Evolutionary conservation across 805 yeast species (phyloP).

Genomic region (Candida khao-thaluensis): DNA sequence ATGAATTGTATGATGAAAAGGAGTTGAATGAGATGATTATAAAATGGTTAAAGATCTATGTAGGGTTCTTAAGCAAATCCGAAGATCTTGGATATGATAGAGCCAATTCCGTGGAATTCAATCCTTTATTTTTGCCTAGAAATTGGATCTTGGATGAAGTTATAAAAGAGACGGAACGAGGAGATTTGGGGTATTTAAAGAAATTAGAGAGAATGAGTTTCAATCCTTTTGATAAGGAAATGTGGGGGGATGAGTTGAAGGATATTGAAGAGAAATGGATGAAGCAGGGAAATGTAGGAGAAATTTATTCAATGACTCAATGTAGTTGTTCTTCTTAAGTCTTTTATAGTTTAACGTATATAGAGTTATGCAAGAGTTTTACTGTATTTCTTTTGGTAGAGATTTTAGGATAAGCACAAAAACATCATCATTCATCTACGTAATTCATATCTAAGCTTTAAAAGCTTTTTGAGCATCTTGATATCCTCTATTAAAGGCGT

Average conservation of each 20-base stretch:
- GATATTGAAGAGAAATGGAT: conserved; percentile 59
- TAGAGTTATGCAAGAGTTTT: too few relatives aligned
- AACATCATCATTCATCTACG: conserved; percentile 2
- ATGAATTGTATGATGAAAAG: conserved; percentile 21
- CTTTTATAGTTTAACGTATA: too few relatives aligned
- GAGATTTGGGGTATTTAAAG: conserved; percentile 49
- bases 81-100: conserved; percentile 31
- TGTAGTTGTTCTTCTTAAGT: conserved; percentile 63
- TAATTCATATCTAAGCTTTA: conserved; percentile 14
- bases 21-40: conserved; percentile 42
- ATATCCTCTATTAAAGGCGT: conserved; percentile 41
- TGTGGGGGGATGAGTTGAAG: conserved; percentile 67
- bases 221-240: conserved; percentile 64
- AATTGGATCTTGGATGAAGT: conserved; percentile 88
- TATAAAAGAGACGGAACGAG: conserved; percentile 53
- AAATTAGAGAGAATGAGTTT: conserved; percentile 70
- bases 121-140: conserved; percentile 81
- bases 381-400: too few relatives aligned
- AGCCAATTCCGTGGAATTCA: conserved; percentile 28
- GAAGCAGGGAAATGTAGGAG: conserved; percentile 48
- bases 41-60: conserved; percentile 55
- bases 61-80: conserved; percentile 41
- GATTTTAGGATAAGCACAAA: not conserved
- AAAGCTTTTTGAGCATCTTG: conserved; percentile 33
- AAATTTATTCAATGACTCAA: conserved; percentile 59